Evolutionary conservation across 2,329 filamentous ascomycete genomes (phyloP), one percentile per base, ranked within the genome.

Genomic region (Colletotrichum melonis): DNA sequence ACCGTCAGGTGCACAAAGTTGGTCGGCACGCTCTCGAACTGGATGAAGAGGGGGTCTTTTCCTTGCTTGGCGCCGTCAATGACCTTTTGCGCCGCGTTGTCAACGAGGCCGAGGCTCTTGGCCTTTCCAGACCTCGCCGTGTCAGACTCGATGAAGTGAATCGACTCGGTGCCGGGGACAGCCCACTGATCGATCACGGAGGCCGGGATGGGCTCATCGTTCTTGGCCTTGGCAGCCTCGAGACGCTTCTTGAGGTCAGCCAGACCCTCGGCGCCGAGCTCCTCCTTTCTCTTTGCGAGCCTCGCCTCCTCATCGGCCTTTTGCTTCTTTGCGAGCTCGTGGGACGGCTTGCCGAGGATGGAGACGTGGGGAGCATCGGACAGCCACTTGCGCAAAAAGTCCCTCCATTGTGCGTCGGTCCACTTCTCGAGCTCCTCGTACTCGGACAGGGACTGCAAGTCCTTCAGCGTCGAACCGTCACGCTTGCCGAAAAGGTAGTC

Each of bases 11-110:
- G 93, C 7, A 97, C 95, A 81, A 99, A 99, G 79, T 95, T 97
- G 72, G 94, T 97, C 2, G 93, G 92, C 16, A 98, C 95, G 79
- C 98, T 92, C 83, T 99, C 97, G 76, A 97, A 99, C 82, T 99
- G 96, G n/a, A 99, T 88, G 82, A 98, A 99, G 2, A 98, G 86
- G 0, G 95, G 93, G n/a, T 92, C 81, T 46, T 92, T 83, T 7
- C 85, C 86, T 22, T 85, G 76, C 49, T 89, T 87, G 54, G 94
- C 90, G 16, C 88, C 85, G 80, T 98, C 94, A 62, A 99, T 90
- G 62, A 92, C 83, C 73, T 91, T 88, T 81, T 99, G 97, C 5
- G 94, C 90, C 4, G 88, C 81, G 76, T 94, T 96, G 35, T 91
- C 84, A 0, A 89, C 86, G 28, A 88, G 84, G 0, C 95, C 95